These are phyloP conservation scores for Cokeromyces recurvatus DNA, from an alignment of 371 early-diverging fungal species.

Conservation along the genomic window DNA sequence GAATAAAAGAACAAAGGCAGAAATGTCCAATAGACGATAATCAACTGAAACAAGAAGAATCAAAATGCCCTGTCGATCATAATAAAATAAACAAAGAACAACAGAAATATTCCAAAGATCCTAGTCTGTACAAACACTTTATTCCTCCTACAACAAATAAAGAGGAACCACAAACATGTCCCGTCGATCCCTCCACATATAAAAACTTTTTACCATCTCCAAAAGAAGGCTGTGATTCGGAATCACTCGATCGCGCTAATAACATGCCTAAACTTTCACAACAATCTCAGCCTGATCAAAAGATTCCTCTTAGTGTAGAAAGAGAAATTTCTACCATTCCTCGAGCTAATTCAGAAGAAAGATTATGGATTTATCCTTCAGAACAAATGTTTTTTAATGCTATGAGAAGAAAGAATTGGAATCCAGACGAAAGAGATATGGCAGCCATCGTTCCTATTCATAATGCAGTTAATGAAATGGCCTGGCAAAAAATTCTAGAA, in stretches of 20 bases:
- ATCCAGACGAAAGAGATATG: constrained; percentile 66
- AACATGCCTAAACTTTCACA: constrained; percentile 72
- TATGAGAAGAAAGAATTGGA: constrained; percentile 87
- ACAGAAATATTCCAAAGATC: constrained; percentile 3
- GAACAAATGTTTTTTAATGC: constrained; percentile 94
- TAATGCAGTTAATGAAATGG: constrained; percentile 89
- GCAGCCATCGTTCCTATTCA: constrained; percentile 45
- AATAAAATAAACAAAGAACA: not conserved
- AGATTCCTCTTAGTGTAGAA: constrained; percentile 45
- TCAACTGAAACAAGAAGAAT: no score
- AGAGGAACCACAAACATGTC: constrained; percentile 34
- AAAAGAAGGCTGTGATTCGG: constrained; percentile 43
- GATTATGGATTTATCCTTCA: constrained; percentile 93
- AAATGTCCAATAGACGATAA: not conserved
- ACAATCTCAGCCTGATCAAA: constrained; percentile 57
- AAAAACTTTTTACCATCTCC: constrained; percentile 43
- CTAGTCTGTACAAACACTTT: constrained; percentile 15
- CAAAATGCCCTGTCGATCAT: constrained; percentile 34
- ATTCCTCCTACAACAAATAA: constrained; percentile 6
- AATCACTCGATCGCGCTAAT: constrained; percentile 62
- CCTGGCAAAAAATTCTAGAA: constrained; percentile 85
- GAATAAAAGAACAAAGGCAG: not conserved
- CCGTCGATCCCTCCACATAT: constrained; percentile 52
- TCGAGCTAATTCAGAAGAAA: constrained; percentile 44
- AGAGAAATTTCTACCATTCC: constrained; percentile 76